phyloP scores from a whole-genome alignment of 2,329 filamentous ascomycete genomes.

The Aureobasidium pullulans region DNA sequence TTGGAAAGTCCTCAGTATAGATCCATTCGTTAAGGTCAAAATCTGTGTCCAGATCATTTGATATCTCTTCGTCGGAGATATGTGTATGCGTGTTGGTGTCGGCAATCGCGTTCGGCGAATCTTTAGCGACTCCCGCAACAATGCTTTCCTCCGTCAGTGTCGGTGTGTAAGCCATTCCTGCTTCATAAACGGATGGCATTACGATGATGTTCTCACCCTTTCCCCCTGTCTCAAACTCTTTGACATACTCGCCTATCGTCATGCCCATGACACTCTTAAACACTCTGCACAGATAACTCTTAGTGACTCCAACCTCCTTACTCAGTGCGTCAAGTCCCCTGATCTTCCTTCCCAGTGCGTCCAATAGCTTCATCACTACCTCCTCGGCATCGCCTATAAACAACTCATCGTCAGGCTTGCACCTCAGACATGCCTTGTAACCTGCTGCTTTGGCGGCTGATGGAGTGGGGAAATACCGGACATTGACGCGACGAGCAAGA shows the following conservation, averaged over 20 bases:
- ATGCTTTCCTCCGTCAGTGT: too few species aligned
- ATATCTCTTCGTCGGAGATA: too few species aligned
- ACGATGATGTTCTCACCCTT: not conserved
- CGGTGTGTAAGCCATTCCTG: too few species aligned
- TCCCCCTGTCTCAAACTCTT: not conserved
- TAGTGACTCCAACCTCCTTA: constrained; percentile 45
- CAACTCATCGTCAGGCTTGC: constrained; percentile 33
- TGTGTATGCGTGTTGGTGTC: too few species aligned
- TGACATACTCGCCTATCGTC: constrained; percentile 26
- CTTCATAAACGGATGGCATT: not conserved
- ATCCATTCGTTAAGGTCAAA: too few species aligned
- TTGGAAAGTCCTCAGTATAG: too few species aligned
- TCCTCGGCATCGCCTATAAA: constrained; percentile 14
- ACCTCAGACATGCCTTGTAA: constrained; percentile 53
- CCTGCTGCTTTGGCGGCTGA: constrained; percentile 42
- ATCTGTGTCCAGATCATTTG: too few species aligned
- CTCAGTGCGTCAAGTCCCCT: constrained; percentile 18
- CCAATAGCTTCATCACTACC: constrained; percentile 12
- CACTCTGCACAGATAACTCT: constrained; percentile 52
- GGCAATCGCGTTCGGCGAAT: too few species aligned
- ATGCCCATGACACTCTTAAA: constrained; percentile 50
- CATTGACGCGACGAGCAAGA: constrained; percentile 50
- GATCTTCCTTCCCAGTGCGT: constrained; percentile 28
- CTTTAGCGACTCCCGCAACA: too few species aligned
- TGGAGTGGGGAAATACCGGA: constrained; percentile 47